These are phyloP conservation scores for Phylloporus arenicola DNA, from an alignment of 768 basidiomycete species.

Conservation along the genomic window DNA sequence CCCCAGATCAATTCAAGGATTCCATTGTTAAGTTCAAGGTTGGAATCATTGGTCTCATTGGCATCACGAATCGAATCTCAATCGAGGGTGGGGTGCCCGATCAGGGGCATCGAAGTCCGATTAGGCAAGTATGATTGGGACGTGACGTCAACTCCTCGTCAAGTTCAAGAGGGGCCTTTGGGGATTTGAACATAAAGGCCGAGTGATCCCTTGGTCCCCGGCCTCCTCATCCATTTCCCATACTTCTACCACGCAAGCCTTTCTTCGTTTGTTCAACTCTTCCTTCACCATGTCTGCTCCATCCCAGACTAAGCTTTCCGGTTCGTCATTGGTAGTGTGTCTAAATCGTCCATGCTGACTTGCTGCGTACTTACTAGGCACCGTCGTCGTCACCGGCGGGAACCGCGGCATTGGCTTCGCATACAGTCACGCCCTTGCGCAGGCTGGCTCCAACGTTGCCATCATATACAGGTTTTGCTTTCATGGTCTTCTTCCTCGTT, in stretches of 20 bases:
- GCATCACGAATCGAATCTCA: neutral
- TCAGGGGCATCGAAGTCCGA: neutral
- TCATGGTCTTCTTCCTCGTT: neutral
- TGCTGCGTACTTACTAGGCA: constrained; percentile 28
- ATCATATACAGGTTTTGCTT: constrained; percentile 50
- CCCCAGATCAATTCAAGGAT: constrained; percentile 5
- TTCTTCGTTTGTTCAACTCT: neutral
- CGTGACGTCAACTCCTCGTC: constrained; percentile 4
- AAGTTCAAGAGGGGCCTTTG: constrained; percentile 12
- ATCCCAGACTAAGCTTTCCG: constrained; percentile 13
- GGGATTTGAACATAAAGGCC: constrained; percentile 8
- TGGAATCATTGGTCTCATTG: too few species aligned
- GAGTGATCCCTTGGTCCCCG: neutral
- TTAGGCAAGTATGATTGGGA: constrained; percentile 6
- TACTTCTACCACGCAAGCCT: neutral
- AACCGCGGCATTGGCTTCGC: constrained; percentile 58
- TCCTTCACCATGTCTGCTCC: constrained; percentile 3
- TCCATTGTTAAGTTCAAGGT: neutral
- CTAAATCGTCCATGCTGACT: too few species aligned
- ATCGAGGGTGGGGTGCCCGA: constrained; percentile 14
- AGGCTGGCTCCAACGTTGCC: constrained; percentile 53
- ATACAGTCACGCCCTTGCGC: constrained; percentile 47
- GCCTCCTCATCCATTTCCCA: neutral
- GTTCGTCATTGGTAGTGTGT: constrained; percentile 16
- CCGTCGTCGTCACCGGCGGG: constrained; percentile 57